These are phyloP conservation scores for Phytophthora colocasiae DNA, from an alignment of 352 stramenopile species.

Conservation along the genomic window DNA sequence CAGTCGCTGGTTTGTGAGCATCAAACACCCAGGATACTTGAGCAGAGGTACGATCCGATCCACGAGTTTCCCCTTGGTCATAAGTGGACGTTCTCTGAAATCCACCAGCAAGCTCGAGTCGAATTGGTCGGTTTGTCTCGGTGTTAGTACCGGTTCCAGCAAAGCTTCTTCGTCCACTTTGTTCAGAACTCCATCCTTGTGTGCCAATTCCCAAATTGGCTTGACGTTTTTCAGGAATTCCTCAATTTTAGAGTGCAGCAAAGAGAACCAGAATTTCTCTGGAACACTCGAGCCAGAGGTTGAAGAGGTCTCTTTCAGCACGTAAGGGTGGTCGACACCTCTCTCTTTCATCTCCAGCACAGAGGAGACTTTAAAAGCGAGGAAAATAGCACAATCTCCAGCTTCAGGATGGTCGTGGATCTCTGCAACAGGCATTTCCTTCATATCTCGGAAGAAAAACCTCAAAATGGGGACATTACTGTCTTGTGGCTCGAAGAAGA, in stretches of 20 bases:
- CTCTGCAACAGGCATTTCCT: conserved; percentile 61
- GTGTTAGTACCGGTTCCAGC: conserved; percentile 74
- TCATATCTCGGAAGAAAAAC: conserved; percentile 90
- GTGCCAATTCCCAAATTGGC: conserved; percentile 69
- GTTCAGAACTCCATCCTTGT: conserved; percentile 77
- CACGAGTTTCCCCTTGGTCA: conserved; percentile 77
- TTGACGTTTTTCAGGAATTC: conserved; percentile 80
- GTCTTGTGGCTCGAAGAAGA: conserved; percentile 94
- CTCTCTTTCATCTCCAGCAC: conserved; percentile 90
- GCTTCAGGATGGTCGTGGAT: conserved; percentile 52
- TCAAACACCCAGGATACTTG: conserved; percentile 91
- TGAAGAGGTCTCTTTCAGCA: conserved; percentile 55
- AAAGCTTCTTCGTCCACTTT: conserved; percentile 87
- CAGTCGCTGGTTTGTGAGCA: conserved; percentile 89
- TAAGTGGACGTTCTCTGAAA: conserved; percentile 87
- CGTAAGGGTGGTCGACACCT: conserved; percentile 84
- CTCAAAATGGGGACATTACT: conserved; percentile 79
- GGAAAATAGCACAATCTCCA: conserved; percentile 57
- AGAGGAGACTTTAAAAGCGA: conserved; percentile 66
- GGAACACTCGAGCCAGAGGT: conserved; percentile 14
- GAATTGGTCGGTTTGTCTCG: conserved; percentile 85
- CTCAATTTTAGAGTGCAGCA: conserved; percentile 87
- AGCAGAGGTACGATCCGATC: conserved; percentile 92
- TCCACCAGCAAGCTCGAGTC: conserved; percentile 90
- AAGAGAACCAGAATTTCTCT: conserved; percentile 80